phyloP scores from a whole-genome alignment of 768 basidiomycete species.

The Russula sp. region DNA sequence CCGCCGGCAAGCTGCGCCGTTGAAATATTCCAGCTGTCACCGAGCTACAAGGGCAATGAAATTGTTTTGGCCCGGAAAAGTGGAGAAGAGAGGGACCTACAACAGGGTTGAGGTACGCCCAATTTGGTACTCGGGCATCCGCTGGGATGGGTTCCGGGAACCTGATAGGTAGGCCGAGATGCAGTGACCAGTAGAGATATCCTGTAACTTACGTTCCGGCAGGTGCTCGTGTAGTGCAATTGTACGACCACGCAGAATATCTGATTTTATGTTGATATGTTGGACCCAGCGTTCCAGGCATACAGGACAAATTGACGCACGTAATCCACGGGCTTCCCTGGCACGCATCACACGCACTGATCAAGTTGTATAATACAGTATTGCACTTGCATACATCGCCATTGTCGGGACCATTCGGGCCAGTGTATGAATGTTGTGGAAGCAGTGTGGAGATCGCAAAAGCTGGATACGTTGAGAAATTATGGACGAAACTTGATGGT shows the following conservation, averaged over 20 bases:
- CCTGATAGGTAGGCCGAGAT: not conserved
- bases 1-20: not conserved
- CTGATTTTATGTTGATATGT: conserved; percentile 1
- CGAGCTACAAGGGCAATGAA: not conserved
- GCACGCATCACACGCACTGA: conserved; percentile 22
- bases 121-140: conserved; percentile 41
- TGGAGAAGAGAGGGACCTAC: conserved; percentile 26
- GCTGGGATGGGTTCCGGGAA: conserved; percentile 33
- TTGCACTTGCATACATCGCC: no score
- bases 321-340: conserved; percentile 16
- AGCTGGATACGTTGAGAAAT: not conserved
- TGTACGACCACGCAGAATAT: conserved; percentile 15
- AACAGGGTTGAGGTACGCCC: conserved; percentile 43
- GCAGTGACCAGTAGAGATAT: not conserved
- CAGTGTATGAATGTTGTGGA: no score
- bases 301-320: conserved; percentile 10
- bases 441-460: not conserved
- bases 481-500: not conserved
- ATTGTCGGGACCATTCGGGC: no score
- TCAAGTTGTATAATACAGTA: no score
- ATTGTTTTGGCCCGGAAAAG: not conserved
- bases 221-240: conserved; percentile 1
- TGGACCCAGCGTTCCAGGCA: not conserved
- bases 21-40: conserved; percentile 8
- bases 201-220: conserved; percentile 11